Conservation (phyloP, 2,329 filamentous ascomycete species). For the Purpureocillium lavendulum region DNA sequence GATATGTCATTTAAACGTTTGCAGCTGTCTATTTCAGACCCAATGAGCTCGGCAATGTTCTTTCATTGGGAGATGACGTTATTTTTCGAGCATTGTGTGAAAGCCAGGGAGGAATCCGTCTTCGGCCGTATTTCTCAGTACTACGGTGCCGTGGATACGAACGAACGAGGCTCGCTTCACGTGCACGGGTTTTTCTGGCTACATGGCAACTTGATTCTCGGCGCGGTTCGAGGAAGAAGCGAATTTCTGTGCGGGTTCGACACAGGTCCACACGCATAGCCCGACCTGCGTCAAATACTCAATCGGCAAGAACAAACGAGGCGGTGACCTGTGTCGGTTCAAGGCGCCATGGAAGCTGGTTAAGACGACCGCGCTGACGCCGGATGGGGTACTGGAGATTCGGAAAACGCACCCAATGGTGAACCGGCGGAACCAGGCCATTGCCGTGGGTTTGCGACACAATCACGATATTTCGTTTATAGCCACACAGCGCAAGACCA, state of each 20-base stretch:
- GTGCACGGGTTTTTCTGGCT: no score
- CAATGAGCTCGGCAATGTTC: not conserved
- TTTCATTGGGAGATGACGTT: not conserved
- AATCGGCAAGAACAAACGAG: not conserved
- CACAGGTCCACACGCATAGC: conserved; percentile 3
- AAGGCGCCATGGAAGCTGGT: not conserved
- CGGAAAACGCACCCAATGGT: not conserved
- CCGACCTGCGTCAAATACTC: conserved; percentile 1
- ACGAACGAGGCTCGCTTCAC: no score
- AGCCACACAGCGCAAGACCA: conserved; percentile 1
- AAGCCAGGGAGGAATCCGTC: not conserved
- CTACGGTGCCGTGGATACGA: no score
- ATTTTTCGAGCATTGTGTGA: not conserved
- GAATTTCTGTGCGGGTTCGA: conserved; percentile 1
- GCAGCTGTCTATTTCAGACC: not conserved
- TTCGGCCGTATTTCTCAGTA: no score
- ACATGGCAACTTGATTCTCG: no score
- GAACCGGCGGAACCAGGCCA: not conserved
- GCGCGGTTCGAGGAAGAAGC: not conserved
- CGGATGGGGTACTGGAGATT: not conserved
- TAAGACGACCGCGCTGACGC: not conserved
- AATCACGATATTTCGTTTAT: conserved; percentile 2
- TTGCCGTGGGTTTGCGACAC: not conserved
- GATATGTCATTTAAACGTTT: not conserved
- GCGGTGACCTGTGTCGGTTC: not conserved